phyloP scores from a whole-genome alignment of 768 basidiomycete species.

The Crassisporium funariophilum region DNA sequence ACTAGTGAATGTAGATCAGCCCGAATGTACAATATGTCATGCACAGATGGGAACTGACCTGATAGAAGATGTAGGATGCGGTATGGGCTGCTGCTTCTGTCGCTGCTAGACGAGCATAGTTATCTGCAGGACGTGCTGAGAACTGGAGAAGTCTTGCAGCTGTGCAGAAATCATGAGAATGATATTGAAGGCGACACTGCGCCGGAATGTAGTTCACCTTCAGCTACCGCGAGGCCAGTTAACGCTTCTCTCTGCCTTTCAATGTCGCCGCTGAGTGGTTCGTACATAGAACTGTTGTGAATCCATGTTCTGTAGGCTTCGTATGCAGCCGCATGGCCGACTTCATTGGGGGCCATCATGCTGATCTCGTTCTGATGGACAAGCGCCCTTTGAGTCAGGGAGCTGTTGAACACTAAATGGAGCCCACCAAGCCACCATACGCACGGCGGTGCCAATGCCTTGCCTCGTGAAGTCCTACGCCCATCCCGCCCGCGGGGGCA shows the following conservation, averaged over 20 bases:
- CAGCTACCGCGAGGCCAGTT: conserved; percentile 68
- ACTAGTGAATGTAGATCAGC: conserved; percentile 24
- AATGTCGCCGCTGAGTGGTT: conserved; percentile 55
- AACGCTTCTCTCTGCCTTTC: conserved; percentile 69
- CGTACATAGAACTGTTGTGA: conserved; percentile 55
- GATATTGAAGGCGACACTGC: background rate
- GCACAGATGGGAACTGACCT: conserved; percentile 37
- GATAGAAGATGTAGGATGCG: conserved; percentile 59
- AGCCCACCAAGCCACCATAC: conserved; percentile 60
- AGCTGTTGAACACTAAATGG: background rate
- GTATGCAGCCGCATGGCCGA: conserved; percentile 79
- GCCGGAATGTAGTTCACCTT: conserved; percentile 48
- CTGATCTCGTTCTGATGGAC: conserved; percentile 49
- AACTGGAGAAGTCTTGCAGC: conserved; percentile 60
- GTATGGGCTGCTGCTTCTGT: conserved; percentile 72
- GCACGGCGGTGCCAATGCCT: conserved; percentile 65
- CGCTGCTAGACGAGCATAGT: conserved; percentile 49
- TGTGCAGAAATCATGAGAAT: conserved; percentile 25
- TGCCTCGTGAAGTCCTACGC: conserved; percentile 63
- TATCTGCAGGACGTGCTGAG: conserved; percentile 44
- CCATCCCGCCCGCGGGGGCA: conserved; percentile 34
- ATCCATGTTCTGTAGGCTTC: conserved; percentile 74
- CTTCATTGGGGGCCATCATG: conserved; percentile 55
- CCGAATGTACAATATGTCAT: background rate
- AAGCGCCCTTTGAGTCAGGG: conserved; percentile 3